Evolutionary conservation across 2,329 filamentous ascomycete species (phyloP).

Genomic region (Plenodomus biglobosus): DNA sequence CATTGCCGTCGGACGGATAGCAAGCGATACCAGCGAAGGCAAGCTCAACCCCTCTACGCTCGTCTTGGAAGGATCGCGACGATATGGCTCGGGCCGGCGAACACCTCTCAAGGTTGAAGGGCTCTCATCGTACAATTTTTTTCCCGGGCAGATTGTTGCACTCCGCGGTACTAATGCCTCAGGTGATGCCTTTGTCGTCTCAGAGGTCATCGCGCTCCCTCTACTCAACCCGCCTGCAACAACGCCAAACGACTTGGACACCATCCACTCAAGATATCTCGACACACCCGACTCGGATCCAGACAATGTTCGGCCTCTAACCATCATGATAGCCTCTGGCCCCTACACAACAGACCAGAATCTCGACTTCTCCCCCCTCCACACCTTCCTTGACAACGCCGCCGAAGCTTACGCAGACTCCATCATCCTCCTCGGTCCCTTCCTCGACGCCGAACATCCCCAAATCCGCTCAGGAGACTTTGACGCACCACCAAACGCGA

Average conservation of each 20-base stretch:
- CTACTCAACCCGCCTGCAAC: conserved; percentile 75
- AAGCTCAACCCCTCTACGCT: conserved; percentile 83
- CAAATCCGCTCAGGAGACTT: conserved; percentile 65
- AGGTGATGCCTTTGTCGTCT: conserved; percentile 78
- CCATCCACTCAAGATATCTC: conserved; percentile 68
- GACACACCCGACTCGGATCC: conserved; percentile 60
- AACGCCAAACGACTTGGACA: conserved; percentile 63
- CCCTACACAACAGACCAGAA: conserved; percentile 93
- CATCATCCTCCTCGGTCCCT: conserved; percentile 80
- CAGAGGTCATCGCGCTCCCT: conserved; percentile 73
- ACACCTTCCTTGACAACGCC: conserved; percentile 77
- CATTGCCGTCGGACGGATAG: conserved; percentile 87
- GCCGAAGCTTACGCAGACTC: conserved; percentile 74
- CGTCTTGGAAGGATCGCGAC: conserved; percentile 83
- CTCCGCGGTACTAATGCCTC: conserved; percentile 84
- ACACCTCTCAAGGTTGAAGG: conserved; percentile 76
- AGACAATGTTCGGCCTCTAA: conserved; percentile 63
- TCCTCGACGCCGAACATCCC: conserved; percentile 89
- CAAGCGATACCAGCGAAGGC: conserved; percentile 81
- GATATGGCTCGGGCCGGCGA: conserved; percentile 78
- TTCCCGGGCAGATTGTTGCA: conserved; percentile 92
- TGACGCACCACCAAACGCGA: conserved; percentile 46
- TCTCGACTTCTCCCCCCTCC: conserved; percentile 83
- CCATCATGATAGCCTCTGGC: conserved; percentile 75
- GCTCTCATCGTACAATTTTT: conserved; percentile 75